Conservation (phyloP, 2,329 filamentous ascomycete species). For the Trichophyton simii region DNA sequence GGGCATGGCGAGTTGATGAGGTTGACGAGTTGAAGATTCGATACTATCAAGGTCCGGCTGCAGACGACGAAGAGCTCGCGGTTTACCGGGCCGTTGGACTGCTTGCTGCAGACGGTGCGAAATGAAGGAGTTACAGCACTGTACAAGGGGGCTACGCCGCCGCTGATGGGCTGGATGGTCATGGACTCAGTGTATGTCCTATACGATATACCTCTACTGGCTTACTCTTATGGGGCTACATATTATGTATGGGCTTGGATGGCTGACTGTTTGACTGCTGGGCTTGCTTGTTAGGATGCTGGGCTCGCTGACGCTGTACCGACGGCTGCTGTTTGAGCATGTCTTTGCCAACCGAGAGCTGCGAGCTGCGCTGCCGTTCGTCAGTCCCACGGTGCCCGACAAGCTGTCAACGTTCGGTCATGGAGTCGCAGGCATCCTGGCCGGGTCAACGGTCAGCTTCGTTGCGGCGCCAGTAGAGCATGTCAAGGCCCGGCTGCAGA, state of each 20-base stretch:
- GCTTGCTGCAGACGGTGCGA: constrained; percentile 67
- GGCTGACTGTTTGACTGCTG: too few species aligned
- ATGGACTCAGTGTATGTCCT: constrained; percentile 62
- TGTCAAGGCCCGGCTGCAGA: constrained; percentile 83
- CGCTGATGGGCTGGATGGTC: constrained; percentile 93
- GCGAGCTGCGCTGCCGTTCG: constrained; percentile 27
- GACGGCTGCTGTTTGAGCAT: constrained; percentile 66
- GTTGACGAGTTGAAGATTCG: constrained; percentile 48
- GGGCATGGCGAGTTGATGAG: not conserved
- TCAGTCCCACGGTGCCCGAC: constrained; percentile 23
- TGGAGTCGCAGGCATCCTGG: constrained; percentile 73
- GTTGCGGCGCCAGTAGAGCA: constrained; percentile 91
- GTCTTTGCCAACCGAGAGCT: constrained; percentile 51
- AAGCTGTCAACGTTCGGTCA: constrained; percentile 67
- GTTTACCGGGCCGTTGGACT: constrained; percentile 78
- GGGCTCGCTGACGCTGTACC: constrained; percentile 81
- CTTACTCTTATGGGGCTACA: too few species aligned
- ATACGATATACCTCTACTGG: too few species aligned
- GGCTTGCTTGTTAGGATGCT: constrained; percentile 52
- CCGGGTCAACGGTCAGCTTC: constrained; percentile 81
- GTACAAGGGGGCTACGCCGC: constrained; percentile 90
- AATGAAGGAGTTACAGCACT: constrained; percentile 75
- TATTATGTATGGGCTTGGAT: too few species aligned
- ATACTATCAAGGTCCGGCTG: constrained; percentile 91
- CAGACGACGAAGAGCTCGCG: constrained; percentile 68